A percentile compares a stretch with the other conserved stretches of the same genome.
Evolutionary conservation across 805 yeast genomes (phyloP).

Genomic region (Cyberlindnera bimundalis): DNA sequence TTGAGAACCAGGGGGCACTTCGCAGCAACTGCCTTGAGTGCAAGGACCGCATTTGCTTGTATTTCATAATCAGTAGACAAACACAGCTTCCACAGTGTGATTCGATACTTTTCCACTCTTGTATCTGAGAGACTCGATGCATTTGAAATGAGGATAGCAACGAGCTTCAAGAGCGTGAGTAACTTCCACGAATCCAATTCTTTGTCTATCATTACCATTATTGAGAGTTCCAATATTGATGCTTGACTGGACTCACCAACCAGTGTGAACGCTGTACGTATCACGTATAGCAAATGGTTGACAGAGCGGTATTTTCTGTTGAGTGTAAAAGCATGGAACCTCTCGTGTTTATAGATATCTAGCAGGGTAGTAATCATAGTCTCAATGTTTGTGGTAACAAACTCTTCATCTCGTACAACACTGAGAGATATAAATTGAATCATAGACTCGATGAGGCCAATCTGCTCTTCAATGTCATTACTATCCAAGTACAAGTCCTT

Average conservation of each 20-base stretch:
- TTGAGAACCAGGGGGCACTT: conserved; percentile 35
- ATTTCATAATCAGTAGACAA: conserved; percentile 37
- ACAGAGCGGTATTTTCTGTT: conserved; percentile 20
- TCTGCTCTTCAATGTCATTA: conserved; percentile 23
- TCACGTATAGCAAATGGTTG: conserved; percentile 24
- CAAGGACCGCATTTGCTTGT: conserved; percentile 39
- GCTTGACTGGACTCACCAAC: conserved; percentile 35
- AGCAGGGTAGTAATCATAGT: conserved; percentile 25
- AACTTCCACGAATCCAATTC: conserved; percentile 11
- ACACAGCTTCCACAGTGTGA: conserved; percentile 35
- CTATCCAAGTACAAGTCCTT: conserved; percentile 25
- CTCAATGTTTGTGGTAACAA: conserved; percentile 28
- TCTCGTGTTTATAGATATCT: conserved; percentile 27
- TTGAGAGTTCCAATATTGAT: conserved; percentile 27
- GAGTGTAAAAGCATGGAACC: conserved; percentile 19
- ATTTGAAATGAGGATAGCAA: conserved; percentile 31
- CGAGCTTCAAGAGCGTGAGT: conserved; percentile 21
- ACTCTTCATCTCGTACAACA: conserved; percentile 26
- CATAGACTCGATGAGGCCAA: conserved; percentile 36
- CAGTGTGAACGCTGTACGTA: conserved; percentile 24
- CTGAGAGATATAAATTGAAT: conserved; percentile 33
- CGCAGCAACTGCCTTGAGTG: conserved; percentile 31
- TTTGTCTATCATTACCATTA: conserved; percentile 14
- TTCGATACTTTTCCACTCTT: conserved; percentile 26
- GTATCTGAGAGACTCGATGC: conserved; percentile 21